Evolutionary conservation across 768 basidiomycete species (phyloP).

Genomic region (Botryobasidium botryosum): DNA sequence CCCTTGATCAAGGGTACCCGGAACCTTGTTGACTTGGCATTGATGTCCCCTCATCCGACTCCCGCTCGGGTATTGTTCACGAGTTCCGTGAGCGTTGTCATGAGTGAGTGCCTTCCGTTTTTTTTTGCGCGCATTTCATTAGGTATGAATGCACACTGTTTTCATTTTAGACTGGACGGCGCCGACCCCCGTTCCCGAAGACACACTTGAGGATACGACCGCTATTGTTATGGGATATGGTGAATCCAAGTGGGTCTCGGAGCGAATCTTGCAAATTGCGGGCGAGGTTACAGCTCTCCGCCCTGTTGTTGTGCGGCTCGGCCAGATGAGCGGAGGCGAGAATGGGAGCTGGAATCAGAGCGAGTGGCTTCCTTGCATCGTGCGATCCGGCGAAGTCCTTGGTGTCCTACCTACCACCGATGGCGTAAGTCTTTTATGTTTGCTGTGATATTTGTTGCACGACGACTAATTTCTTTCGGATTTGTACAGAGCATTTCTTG

Average conservation of each 20-base stretch:
- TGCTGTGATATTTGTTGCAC: no score
- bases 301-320: constrained; percentile 24
- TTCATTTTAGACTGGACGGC: constrained; percentile 10
- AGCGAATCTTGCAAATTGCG: constrained; percentile 23
- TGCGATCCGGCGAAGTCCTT: constrained; percentile 17
- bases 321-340: constrained; percentile 22
- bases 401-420: background rate
- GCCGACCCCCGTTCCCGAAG: constrained; percentile 6
- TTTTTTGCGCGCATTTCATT: background rate
- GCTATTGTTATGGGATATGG: constrained; percentile 4
- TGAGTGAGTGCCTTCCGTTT: constrained; percentile 1
- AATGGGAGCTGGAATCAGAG: constrained; percentile 26
- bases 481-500: constrained; percentile 17
- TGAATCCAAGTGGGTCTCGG: constrained; percentile 23
- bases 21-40: constrained; percentile 10
- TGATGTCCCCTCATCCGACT: constrained; percentile 2
- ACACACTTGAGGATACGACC: constrained; percentile 3
- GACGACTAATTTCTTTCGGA: no score
- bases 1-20: constrained; percentile 9
- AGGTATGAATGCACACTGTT: background rate
- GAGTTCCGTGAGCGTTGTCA: constrained; percentile 7
- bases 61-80: constrained; percentile 12
- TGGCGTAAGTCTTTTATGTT: background rate
- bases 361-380: constrained; percentile 31
- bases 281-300: constrained; percentile 17